phyloP scores from a whole-genome alignment of 176 grass and related monocot genomes.

The Oryza punctata region DNA sequence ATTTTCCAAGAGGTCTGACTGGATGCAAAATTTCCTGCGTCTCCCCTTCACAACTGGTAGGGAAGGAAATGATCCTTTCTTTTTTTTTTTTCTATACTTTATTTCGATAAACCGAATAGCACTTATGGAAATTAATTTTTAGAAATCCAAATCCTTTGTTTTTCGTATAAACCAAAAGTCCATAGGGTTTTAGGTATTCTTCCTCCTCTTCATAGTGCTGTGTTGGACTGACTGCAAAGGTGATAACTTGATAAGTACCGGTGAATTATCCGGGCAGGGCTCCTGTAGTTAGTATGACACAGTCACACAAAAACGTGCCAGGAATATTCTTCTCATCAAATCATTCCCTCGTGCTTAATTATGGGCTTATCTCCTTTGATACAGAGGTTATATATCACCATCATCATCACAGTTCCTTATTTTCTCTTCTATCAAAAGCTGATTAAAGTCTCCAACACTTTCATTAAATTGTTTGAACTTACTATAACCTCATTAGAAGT shows the following conservation, averaged over 20 bases:
- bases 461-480: neutral
- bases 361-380: constrained; percentile 5
- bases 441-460: neutral
- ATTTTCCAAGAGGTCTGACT: no score
- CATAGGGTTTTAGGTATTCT: neutral
- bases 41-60: no score
- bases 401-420: neutral
- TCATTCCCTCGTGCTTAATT: neutral
- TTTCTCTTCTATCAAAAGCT: neutral
- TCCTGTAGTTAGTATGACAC: neutral
- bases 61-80: no score
- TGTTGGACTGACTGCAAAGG: neutral
- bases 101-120: no score
- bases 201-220: neutral
- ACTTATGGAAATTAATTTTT: no score
- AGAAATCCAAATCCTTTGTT: no score
- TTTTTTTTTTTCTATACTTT: no score
- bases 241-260: neutral
- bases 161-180: no score
- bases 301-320: neutral
- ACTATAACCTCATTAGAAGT: neutral
- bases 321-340: neutral
- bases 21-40: no score
- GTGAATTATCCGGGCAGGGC: neutral
- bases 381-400: neutral